phyloP scores from a whole-genome alignment of 139 green algal genomes.

The Haematococcus lacustris region DNA sequence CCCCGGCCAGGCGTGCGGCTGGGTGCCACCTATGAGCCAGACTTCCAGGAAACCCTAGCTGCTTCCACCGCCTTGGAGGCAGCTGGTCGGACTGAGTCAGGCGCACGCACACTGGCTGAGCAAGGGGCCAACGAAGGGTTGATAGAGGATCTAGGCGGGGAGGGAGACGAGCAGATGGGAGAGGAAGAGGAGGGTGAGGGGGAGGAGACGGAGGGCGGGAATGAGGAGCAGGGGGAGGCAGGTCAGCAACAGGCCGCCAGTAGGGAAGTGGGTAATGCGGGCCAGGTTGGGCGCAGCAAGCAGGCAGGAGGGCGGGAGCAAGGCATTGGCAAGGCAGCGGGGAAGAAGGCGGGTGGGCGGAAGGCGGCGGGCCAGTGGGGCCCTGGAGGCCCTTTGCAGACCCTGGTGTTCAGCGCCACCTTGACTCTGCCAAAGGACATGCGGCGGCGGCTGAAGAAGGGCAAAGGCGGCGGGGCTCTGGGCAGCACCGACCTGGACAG shows the following conservation, averaged over 20 bases:
- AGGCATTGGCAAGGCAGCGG: background rate
- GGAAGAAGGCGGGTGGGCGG: background rate
- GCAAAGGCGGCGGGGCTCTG: constrained; percentile 57
- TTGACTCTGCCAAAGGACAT: constrained; percentile 79
- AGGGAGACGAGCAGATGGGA: no score
- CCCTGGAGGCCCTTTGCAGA: constrained; percentile 65
- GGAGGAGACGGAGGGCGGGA: background rate
- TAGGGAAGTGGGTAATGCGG: no score
- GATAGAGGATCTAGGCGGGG: no score
- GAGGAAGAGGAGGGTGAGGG: background rate
- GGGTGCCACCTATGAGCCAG: constrained; percentile 18
- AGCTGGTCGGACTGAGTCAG: no score
- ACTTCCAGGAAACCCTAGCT: constrained; percentile 17
- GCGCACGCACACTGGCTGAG: no score
- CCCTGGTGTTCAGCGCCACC: constrained; percentile 94
- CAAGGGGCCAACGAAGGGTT: no score
- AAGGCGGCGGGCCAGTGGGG: constrained; percentile 3
- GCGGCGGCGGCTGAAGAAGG: constrained; percentile 57
- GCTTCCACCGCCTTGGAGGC: no score
- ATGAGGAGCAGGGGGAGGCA: constrained; percentile 4
- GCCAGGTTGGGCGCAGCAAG: background rate
- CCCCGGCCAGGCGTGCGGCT: constrained; percentile 21
- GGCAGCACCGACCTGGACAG: constrained; percentile 59
- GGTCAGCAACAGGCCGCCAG: no score
- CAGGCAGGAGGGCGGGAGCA: background rate